Base-by-base conservation (phyloP, 78 protist genomes). In the Dictyostelium intermedium region DNA sequence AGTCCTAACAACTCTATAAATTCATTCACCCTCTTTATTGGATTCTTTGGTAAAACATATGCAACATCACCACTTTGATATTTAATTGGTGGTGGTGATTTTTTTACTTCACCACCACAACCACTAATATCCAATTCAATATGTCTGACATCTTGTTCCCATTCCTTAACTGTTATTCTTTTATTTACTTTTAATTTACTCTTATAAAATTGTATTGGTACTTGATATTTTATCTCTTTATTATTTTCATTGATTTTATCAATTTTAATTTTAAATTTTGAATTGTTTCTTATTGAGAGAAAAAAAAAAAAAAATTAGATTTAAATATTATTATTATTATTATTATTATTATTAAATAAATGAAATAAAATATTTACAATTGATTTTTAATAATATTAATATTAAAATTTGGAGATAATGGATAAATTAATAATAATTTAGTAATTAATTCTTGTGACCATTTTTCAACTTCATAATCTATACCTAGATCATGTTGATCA, bases 121-220 rank as follows among this genome's bases (percentile, higher is more conserved):
- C 74, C 56, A 41, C 32, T n/a, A 6, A 92, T 77, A 61, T 92
- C 92, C n/a, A 94, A 43, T 37, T 80, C 91, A 7, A 94, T 56
- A 56, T 83, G 91, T 83, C 96, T 82, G 13, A 94, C 93, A 87
- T 94, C 96, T 82, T 94, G 96, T 60, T 81, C 80, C 96, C 96
- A 94, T 18, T 94, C 93, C 0, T 14, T 8, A 41, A 1, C 43
- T 20, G 93, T 94, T 30, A 94, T 82, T 87, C 96, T 80, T 39
- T 85, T 43, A 84, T 94, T 94, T 1, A 6, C 30, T 7, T 30
- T 34, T 34, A 72, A 34, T 72, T 34, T 72, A 72, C 79, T 72
- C 79, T 50, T 34, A n/a, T 14, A 94, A 35, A 41, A 43, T 47
- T 41, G 89, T 53, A 60, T 34, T 34, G 72, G 63, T 92, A 69